Base-by-base conservation (phyloP, 2,329 filamentous ascomycete species). In the Aspergillus unguis region DNA sequence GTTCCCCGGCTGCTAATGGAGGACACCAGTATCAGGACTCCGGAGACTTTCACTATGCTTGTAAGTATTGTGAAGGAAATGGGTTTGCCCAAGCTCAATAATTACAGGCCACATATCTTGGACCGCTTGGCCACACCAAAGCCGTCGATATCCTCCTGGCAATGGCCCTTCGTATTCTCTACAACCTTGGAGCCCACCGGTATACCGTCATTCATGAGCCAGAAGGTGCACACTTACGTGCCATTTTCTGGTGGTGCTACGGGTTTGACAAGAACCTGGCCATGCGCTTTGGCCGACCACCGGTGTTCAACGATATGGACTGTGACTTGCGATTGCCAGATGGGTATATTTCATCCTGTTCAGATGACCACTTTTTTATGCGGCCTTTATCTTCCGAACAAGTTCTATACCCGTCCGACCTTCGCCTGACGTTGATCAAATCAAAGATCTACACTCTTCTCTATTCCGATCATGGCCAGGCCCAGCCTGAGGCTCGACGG, bases 241-340 rank as follows among this genome's bases (percentile, higher is more conserved):
- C 56, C 25, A 29, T 64, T 6, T 65, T 65, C 51, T 65, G 63
- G 63, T 44, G 60, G 2, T 62, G 55, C 27, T 65, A 63, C 36
- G 50, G 50, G 7, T 48, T 59, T 9, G 63, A 64, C 32, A 63
- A 60, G 33, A 61, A 63, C 44, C 53, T 64, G 32, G 55, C 60
- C 4, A 57, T 60, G n/a, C 58, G 62, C 7, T 56, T 58, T 35
- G 43, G 45, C 26, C 56, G 58, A 25, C 55, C 61, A 5, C 62
- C 60, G 1, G 46, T 63, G 28, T 54, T 64, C 3, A 61, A 60
- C 3, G 62, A 63, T 8, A 38, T 36, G 4, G 58, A 65, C 17
- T 63, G 62, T 23, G 62, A 63, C n/a, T 29, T 65, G 6, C 53
- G 59, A 9, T 44, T 64, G 4, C 63, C 63, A 7, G 50, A 48